These are phyloP conservation scores for Hypomontagnella monticulosa DNA, from an alignment of 495 filamentous ascomycete species.

Conservation along the genomic window DNA sequence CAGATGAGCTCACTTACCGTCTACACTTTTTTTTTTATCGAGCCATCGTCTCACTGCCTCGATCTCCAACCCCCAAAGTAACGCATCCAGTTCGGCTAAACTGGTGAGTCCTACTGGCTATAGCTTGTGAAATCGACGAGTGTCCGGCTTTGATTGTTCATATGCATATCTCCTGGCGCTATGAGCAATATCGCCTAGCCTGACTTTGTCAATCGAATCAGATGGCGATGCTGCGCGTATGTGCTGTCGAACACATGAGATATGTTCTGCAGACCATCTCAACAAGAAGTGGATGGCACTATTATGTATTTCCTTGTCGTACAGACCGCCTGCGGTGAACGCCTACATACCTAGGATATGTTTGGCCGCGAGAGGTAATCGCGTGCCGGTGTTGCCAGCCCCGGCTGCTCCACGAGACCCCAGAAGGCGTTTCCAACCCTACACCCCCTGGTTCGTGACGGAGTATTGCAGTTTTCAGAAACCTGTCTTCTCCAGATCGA, in stretches of 20 bases:
- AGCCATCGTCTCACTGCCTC: slow-evolving; percentile 31
- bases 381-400: slow-evolving; percentile 12
- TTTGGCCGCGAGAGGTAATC: slow-evolving; percentile 24
- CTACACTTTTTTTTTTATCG: slow-evolving; percentile 2
- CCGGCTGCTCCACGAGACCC: slow-evolving; percentile 36
- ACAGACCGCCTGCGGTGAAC: slow-evolving; percentile 10
- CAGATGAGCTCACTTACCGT: slow-evolving; percentile 28
- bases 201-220: slow-evolving; percentile 1
- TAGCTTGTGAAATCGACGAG: slow-evolving; percentile 1
- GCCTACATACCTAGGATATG: slow-evolving; percentile 12
- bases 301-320: slow-evolving; percentile 15
- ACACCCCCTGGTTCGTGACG: slow-evolving; percentile 33
- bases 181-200: slow-evolving; percentile 9
- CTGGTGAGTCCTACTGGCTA: slow-evolving; percentile 7
- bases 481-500: slow-evolving; percentile 49
- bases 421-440: slow-evolving; percentile 42
- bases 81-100: slow-evolving; percentile 36
- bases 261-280: slow-evolving; percentile 3
- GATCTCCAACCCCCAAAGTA: slow-evolving; percentile 29
- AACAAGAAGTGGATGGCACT: slow-evolving; percentile 18
- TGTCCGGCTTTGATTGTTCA: slow-evolving; percentile 21
- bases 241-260: slow-evolving; percentile 9
- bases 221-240: slow-evolving; percentile 14
- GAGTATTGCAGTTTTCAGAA: slow-evolving; percentile 29
- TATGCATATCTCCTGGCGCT: slow-evolving; percentile 29